Percentiles rank a stretch among this genome's conserved stretches.
Evolutionary conservation across 2,329 filamentous ascomycete species (phyloP).

Genomic region (Zymoseptoria pseudotritici): DNA sequence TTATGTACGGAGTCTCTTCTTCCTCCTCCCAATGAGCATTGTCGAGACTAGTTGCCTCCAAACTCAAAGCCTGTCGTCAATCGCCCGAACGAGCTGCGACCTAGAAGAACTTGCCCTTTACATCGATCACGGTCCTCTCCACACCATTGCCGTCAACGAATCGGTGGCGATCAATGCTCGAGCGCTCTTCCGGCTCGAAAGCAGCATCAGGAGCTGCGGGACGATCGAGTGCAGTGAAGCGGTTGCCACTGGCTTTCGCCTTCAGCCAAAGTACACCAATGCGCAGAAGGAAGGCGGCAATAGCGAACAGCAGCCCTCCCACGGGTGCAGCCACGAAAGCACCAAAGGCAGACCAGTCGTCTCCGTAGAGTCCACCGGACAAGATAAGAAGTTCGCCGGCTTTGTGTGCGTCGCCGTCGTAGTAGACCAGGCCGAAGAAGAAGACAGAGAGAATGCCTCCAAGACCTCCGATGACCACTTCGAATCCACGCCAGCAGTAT

Average conservation of each 20-base stretch:
- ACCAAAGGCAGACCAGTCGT: slow-evolving; percentile 76
- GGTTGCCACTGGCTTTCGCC: slow-evolving; percentile 51
- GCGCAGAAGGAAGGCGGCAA: slow-evolving; percentile 54
- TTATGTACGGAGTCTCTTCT: background rate
- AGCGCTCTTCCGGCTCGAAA: slow-evolving; percentile 8
- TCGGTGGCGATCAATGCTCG: slow-evolving; percentile 4
- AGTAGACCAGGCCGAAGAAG: slow-evolving; percentile 73
- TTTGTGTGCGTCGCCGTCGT: slow-evolving; percentile 51
- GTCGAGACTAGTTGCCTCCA: background rate
- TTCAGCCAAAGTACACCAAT: slow-evolving; percentile 51
- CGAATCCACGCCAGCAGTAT: slow-evolving; percentile 73
- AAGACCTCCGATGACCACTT: slow-evolving; percentile 69
- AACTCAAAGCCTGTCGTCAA: background rate
- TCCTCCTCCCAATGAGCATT: no score
- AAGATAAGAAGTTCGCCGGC: slow-evolving; percentile 65
- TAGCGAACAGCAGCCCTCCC: slow-evolving; percentile 65
- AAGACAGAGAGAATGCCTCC: slow-evolving; percentile 75
- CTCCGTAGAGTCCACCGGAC: slow-evolving; percentile 63
- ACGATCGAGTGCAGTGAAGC: slow-evolving; percentile 61
- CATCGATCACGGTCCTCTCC: background rate
- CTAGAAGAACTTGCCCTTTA: slow-evolving; percentile 1
- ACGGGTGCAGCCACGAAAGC: slow-evolving; percentile 74
- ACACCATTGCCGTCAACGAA: background rate
- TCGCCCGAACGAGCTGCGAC: background rate
- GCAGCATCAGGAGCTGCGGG: slow-evolving; percentile 28